Conservation (phyloP, 2,329 filamentous ascomycete species). For the Triangularia setosa region DNA sequence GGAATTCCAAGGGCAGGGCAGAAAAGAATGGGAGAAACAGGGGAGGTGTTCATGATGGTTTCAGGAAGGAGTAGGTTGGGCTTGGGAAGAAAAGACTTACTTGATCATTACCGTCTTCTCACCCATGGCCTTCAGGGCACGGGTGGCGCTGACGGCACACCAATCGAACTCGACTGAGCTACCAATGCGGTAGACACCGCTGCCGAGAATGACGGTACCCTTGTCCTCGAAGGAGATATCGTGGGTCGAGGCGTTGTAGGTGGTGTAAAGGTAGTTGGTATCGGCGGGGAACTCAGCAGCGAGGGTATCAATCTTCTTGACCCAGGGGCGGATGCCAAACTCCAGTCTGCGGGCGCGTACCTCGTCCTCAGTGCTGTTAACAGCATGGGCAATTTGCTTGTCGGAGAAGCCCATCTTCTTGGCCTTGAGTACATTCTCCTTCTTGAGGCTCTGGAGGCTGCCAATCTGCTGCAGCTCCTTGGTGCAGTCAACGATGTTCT, state of each 20-base stretch:
- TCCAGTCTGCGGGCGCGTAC: constrained; percentile 79
- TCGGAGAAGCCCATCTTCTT: constrained; percentile 99
- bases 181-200: constrained; percentile 95
- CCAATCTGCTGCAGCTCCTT: constrained; percentile 81
- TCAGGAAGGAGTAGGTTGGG: background rate
- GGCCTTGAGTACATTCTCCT: constrained; percentile 81
- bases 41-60: too few relatives aligned
- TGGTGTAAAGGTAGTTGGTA: constrained; percentile 96
- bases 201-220: constrained; percentile 83
- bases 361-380: constrained; percentile 82
- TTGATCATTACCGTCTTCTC: constrained; percentile 99
- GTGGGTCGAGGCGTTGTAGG: constrained; percentile 92
- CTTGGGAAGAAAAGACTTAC: constrained; percentile 38
- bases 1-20: too few relatives aligned
- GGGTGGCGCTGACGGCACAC: constrained; percentile 89
- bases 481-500: constrained; percentile 92
- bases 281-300: constrained; percentile 94
- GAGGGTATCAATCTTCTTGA: constrained; percentile 97
- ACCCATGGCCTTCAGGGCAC: constrained; percentile 77
- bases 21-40: too few relatives aligned
- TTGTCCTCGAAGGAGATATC: constrained; percentile 93
- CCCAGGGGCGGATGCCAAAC: constrained; percentile 89
- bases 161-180: constrained; percentile 98
- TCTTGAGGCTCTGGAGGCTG: constrained; percentile 77
- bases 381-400: constrained; percentile 83